These are phyloP conservation scores for Stemphylium vesicarium DNA, from an alignment of 2,329 filamentous ascomycete genomes.

Conservation along the genomic window DNA sequence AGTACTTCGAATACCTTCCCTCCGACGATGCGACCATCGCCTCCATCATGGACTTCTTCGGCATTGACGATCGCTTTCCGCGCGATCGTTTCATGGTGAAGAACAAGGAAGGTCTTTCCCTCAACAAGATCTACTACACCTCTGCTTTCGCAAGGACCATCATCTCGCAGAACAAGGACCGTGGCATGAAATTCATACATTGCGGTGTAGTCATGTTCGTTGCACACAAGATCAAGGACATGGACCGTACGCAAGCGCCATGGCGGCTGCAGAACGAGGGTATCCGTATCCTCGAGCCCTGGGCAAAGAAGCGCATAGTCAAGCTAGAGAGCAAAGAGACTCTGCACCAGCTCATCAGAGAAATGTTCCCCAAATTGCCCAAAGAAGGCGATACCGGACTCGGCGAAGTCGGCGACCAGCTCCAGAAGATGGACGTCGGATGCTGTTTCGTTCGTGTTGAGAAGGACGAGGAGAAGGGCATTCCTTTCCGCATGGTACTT, in stretches of 20 bases:
- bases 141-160: conserved; percentile 84
- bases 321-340: conserved; percentile 77
- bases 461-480: conserved; percentile 70
- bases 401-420: conserved; percentile 85
- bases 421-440: conserved; percentile 80
- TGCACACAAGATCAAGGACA: conserved; percentile 77
- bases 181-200: conserved; percentile 93
- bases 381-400: conserved; percentile 76
- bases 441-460: conserved; percentile 90
- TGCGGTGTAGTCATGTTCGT: conserved; percentile 95
- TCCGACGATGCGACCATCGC: conserved; percentile 76
- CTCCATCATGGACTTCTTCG: conserved; percentile 83
- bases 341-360: conserved; percentile 79
- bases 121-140: conserved; percentile 97
- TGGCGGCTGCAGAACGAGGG: conserved; percentile 98
- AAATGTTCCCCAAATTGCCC: conserved; percentile 94
- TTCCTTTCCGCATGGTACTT: conserved; percentile 81
- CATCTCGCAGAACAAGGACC: conserved; percentile 83
- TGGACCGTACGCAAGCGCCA: conserved; percentile 86
- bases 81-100: conserved; percentile 93
- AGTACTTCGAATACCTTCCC: conserved; percentile 91
- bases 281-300: conserved; percentile 87
- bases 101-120: conserved; percentile 84
- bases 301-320: conserved; percentile 83
- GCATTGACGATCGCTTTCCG: conserved; percentile 83